These are phyloP conservation scores for Kuraishia molischiana DNA, from an alignment of 805 yeast species.

Conservation along the genomic window DNA sequence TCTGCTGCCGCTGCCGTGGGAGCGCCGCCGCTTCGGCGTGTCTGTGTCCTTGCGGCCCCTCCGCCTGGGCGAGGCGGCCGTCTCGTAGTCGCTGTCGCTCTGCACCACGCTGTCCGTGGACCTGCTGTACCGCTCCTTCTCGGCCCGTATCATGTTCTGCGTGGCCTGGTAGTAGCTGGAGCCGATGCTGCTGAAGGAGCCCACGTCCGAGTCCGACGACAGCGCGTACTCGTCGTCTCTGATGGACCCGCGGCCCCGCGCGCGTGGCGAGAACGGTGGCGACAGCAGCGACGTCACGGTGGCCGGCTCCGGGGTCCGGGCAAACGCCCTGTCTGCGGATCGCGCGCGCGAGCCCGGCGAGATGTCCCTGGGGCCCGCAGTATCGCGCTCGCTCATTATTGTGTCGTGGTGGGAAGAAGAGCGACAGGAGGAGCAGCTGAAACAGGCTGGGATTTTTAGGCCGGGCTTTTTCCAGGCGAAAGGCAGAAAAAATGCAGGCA, in stretches of 20 bases:
- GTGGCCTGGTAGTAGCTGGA: neutral
- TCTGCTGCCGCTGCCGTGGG: constrained; percentile 7
- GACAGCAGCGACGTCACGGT: constrained; percentile 15
- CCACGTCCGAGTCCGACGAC: constrained; percentile 19
- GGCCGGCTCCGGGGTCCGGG: constrained; percentile 4
- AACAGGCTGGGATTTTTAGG: too few species aligned
- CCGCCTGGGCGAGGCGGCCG: neutral
- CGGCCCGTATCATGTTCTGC: neutral
- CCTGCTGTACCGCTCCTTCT: neutral
- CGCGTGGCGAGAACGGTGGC: constrained; percentile 18
- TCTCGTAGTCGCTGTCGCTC: neutral
- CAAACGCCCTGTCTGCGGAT: too few species aligned
- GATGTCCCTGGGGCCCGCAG: too few species aligned
- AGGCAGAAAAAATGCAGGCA: too few species aligned
- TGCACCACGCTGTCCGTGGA: neutral
- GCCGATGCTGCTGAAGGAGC: constrained; percentile 13
- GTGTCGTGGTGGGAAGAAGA: too few species aligned
- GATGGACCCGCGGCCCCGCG: constrained; percentile 7
- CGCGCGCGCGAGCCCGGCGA: too few species aligned
- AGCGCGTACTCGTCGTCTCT: constrained; percentile 20
- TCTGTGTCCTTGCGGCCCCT: neutral
- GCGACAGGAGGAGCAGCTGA: too few species aligned
- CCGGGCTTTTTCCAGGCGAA: too few species aligned
- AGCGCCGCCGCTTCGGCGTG: constrained; percentile 1
- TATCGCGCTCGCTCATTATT: too few species aligned